Evolutionary conservation across 345 rosid species (phyloP), one percentile per base, ranked within the genome.

Genomic region (Melastoma malabathricum): DNA sequence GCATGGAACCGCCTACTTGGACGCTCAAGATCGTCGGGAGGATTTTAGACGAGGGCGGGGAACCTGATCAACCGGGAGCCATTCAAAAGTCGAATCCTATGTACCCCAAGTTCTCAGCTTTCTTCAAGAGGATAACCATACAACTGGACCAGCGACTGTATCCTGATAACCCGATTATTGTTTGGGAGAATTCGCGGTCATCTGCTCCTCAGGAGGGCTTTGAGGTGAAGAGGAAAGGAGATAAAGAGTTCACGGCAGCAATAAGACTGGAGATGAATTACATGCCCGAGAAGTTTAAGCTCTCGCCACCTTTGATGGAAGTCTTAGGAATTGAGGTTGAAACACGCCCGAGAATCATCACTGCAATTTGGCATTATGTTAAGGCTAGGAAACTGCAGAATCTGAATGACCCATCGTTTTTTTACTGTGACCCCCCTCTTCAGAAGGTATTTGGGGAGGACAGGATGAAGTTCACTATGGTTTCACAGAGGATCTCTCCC

Each of bases 281-380:
- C 44, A 64, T 72, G 44, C 98, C 98, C 27, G 98, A 87, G 64
- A 92, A 92, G 71, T 92, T 66, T 61, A 92, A 92, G 84, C 93
- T 92, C 46, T 87, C 98, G 58, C 73, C 87, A 43, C 72, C 88
- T 46, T 70, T 92, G 75, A 81, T 71, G 79, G 98, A 92, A 62
- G 95, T 92, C 70, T 89, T 92, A 22, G 95, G 98, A 50, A 82
- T 86, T 51, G 98, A 92, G 63, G 98, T 87, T 50, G 98, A 87
- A 55, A 86, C 93, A 10, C 83, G 96, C 39, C 96, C 98, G 3
- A 78, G 98, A 73, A 81, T 87, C 51, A 87, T 92, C n/a, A 94
- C 95, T 64, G 93, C 93, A 23, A 77, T 92, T 60, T 92, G 98
- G 98, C 98, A 92, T 66, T 92, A 92, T 60, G 98, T 87, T 18